Percentiles rank a stretch among this genome's conserved stretches.
phyloP scores from a whole-genome alignment of 73 alveolate species.

The Paramecium tetraurelia region DNA sequence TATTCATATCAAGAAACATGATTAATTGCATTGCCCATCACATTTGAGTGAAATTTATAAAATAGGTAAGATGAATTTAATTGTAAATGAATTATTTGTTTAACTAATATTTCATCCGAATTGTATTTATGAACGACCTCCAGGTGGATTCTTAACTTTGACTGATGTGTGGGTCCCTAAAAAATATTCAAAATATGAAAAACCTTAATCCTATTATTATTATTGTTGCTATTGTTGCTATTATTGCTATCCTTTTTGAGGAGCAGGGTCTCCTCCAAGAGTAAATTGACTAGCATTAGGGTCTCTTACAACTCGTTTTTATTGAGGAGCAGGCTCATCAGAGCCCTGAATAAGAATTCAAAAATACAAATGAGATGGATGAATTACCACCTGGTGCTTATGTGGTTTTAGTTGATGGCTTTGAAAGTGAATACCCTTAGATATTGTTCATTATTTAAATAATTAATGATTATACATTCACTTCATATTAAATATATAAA shows the following conservation, averaged over 20 bases:
- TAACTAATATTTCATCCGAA: slow-evolving; percentile 36
- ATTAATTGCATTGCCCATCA: background rate
- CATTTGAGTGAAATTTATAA: background rate
- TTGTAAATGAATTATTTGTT: background rate
- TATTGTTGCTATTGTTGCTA: background rate
- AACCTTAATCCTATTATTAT: slow-evolving; percentile 24
- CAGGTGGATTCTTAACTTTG: slow-evolving; percentile 53
- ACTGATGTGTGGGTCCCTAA: slow-evolving; percentile 22
- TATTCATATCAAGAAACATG: background rate
- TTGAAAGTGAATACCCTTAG: slow-evolving; percentile 11
- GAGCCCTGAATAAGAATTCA: background rate
- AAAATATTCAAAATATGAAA: background rate
- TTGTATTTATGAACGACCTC: slow-evolving; percentile 13
- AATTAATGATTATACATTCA: background rate
- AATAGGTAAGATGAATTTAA: background rate
- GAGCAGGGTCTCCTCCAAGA: background rate
- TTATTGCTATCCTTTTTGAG: background rate
- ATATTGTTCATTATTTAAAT: slow-evolving; percentile 39
- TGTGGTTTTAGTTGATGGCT: slow-evolving; percentile 48
- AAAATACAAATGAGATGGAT: slow-evolving; percentile 29
- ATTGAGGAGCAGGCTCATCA: slow-evolving; percentile 5
- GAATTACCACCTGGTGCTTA: slow-evolving; percentile 56
- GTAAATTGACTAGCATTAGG: slow-evolving; percentile 45
- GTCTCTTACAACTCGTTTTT: slow-evolving; percentile 37
- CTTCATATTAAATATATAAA: background rate